Evolutionary conservation across 208 protist genomes (phyloP), one percentile per base, ranked within the genome.

Genomic region (Crithidia brevicula): DNA sequence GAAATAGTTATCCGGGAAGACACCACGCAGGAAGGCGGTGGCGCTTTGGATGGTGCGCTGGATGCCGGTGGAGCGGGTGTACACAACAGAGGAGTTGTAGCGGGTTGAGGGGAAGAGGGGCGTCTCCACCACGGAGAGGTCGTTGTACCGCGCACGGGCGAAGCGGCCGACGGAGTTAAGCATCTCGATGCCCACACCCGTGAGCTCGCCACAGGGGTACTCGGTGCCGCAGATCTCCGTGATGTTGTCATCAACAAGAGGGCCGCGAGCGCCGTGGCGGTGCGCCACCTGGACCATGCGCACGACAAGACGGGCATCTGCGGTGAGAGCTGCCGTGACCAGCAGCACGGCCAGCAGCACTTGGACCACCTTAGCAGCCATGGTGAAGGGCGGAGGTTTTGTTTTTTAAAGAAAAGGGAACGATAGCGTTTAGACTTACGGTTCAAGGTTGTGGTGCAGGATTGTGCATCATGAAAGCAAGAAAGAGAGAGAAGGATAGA

Each of bases 21-120:
- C 52, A 20, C 76, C 80, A 34, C 33, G 25, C 42, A 89, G 60
- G 43, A 89, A 82, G 42, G 78, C 70, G 34, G 67, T 61, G 13
- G 80, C 73, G 64, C 77, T 86, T 51, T 86, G 83, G 46, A 89
- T 60, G 30, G 83, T 86, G 61, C 77, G 81, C 49, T 75, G 56
- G 20, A 78, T 58, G 54, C 51, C 59, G 15, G 81, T 87, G 23
- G 81, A 84, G 53, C 81, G 81, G 13, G 77, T 81, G 73, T 84
- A 79, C 67, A 85, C 67, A 31, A 82, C 40, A 11, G 76, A 80
- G 43, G 71, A 67, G 67, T 82, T 82, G 68, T 81, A 82, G 16
- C 8, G 43, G 42, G 43, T 43, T 15, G 42, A 38, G 18, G 65
- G 63, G 52, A 79, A 83, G 66, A 83, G 72, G 23, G 77, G 72